These are phyloP conservation scores for Schwanniomyces polymorphus DNA, from an alignment of 805 yeast genomes.

Conservation along the genomic window DNA sequence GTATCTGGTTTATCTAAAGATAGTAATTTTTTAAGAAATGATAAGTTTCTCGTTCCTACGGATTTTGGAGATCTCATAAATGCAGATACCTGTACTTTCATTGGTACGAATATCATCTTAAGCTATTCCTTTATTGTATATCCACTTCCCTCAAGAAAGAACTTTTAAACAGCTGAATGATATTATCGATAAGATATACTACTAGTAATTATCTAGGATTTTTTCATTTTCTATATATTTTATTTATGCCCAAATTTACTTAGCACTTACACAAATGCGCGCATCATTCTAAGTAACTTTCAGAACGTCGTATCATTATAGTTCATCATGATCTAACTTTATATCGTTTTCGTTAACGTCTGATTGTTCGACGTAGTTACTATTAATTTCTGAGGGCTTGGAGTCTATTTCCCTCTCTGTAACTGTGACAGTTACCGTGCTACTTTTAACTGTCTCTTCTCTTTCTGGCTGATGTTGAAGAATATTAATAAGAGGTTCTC, in stretches of 20 bases:
- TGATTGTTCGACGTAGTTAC: neutral
- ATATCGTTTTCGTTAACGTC: neutral
- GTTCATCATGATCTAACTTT: neutral
- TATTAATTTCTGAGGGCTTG: neutral
- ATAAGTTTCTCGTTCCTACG: conserved; percentile 22
- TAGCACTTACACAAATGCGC: neutral
- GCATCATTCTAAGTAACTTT: neutral
- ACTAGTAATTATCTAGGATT: neutral
- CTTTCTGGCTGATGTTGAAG: too few species aligned
- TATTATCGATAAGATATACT: neutral
- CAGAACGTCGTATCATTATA: neutral
- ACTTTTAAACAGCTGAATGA: neutral
- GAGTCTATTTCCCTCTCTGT: conserved; percentile 1
- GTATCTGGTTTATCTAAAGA: conserved; percentile 31
- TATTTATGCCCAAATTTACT: neutral
- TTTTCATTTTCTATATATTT: conserved; percentile 1
- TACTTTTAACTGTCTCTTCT: neutral
- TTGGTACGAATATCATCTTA: neutral
- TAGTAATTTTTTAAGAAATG: conserved; percentile 39
- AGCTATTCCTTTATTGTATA: neutral
- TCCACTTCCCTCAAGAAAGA: neutral
- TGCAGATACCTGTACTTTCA: neutral
- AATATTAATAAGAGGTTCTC: neutral
- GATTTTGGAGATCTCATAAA: conserved; percentile 2
- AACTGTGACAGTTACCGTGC: conserved; percentile 7